A percentile compares a stretch with the other conserved stretches of the same genome.
These are phyloP conservation scores for Mycena rebaudengoi DNA, from an alignment of 768 basidiomycete species.

Conservation along the genomic window DNA sequence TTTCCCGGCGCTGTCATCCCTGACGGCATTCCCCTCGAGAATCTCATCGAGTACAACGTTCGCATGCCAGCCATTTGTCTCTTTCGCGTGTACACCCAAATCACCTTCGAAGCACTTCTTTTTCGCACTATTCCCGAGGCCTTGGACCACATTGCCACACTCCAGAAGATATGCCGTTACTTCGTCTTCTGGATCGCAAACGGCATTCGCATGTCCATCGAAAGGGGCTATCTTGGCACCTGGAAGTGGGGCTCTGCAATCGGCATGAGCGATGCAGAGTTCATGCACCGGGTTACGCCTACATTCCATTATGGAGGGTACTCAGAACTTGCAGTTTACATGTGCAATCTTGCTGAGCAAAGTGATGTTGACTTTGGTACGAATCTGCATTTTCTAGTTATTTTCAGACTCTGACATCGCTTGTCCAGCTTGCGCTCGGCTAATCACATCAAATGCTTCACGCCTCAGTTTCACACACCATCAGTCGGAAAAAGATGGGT, in stretches of 20 bases:
- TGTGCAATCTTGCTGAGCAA: background rate
- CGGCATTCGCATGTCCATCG: background rate
- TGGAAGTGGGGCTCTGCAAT: background rate
- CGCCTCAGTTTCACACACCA: too few species aligned
- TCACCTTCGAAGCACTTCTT: background rate
- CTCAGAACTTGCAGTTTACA: background rate
- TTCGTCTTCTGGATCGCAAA: background rate
- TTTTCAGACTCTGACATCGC: too few species aligned
- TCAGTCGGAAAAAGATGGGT: too few species aligned
- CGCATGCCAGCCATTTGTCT: background rate
- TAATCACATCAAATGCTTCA: too few species aligned
- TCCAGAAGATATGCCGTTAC: background rate
- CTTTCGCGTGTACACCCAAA: background rate
- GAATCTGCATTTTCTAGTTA: too few species aligned
- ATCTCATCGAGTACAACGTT: background rate
- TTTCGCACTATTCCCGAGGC: background rate
- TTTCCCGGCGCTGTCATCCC: background rate
- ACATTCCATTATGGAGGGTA: background rate
- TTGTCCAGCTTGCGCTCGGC: too few species aligned
- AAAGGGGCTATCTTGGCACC: background rate
- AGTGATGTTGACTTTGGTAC: background rate
- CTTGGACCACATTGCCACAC: background rate
- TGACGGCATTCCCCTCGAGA: background rate
- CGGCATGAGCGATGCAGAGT: background rate
- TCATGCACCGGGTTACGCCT: background rate